A percentile compares a stretch with the other conserved stretches of the same genome.
Evolutionary conservation across 2,329 filamentous ascomycete genomes (phyloP).

Genomic region (Aspergillus piperis): DNA sequence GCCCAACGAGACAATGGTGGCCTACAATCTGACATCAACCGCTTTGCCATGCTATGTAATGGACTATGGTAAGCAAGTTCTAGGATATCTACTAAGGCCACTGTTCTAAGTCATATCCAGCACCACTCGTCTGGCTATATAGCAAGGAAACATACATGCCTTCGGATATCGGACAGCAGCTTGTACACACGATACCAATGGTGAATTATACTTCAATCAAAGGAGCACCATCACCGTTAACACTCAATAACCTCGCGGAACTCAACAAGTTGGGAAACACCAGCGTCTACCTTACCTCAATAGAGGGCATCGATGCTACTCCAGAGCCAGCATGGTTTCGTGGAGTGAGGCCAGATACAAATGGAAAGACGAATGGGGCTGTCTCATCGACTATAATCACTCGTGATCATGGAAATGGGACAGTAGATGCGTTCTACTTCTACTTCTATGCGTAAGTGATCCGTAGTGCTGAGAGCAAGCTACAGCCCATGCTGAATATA

Average conservation of each 20-base stretch:
- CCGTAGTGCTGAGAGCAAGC: too few relatives aligned
- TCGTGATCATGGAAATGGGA: conserved; percentile 55
- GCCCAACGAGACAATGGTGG: background rate
- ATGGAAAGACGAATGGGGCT: conserved; percentile 54
- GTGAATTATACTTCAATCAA: conserved; percentile 46
- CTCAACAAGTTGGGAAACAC: conserved; percentile 50
- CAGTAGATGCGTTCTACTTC: conserved; percentile 64
- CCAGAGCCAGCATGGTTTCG: conserved; percentile 50
- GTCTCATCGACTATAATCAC: conserved; percentile 58
- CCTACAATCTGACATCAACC: conserved; percentile 13
- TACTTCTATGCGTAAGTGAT: conserved; percentile 59
- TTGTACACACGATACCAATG: conserved; percentile 49
- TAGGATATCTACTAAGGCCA: background rate
- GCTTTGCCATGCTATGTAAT: conserved; percentile 47
- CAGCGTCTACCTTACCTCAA: conserved; percentile 53
- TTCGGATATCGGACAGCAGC: conserved; percentile 50
- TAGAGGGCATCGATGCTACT: conserved; percentile 47
- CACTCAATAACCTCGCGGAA: conserved; percentile 50
- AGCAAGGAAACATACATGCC: conserved; percentile 52
- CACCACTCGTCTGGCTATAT: conserved; percentile 55
- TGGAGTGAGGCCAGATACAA: conserved; percentile 56
- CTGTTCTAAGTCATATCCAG: conserved; percentile 31
- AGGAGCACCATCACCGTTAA: conserved; percentile 43
- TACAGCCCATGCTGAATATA: conserved; percentile 1
- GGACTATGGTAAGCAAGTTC: conserved; percentile 44